Base-by-base conservation (phyloP, 202 grass and related monocot genomes). In the Brachypodium distachyon region DNA sequence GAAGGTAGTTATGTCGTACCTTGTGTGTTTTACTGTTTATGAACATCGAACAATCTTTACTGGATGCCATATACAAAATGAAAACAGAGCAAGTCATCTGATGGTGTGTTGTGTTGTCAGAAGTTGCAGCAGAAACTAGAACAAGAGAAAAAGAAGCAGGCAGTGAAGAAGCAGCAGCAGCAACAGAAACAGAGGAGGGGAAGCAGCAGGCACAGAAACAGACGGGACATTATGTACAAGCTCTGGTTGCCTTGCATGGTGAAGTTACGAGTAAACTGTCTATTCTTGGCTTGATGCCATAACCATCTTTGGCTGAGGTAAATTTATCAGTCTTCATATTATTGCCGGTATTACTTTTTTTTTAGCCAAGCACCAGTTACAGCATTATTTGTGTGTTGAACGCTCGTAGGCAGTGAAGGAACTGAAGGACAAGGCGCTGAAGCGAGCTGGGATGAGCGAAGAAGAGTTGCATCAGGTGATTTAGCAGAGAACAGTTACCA, bases 361-460 rank as follows among this genome's bases (percentile, higher is more conserved):
- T 31, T 43, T 4, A 66, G 29, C 5, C 34, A 62, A 40, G 3
- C 39, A 67, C 2, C 49, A 27, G 43, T 70, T 33, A 11, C 48
- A 32, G 56, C 7, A 4, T 59, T 28, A 14, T 56, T 12, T 56
- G 25, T 23, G 11, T 18, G 28, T 9, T 32, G 56, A 59, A 18
- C 7, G 7, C 49, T 38, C 7, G 47, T 40, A 92, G 91, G 89
- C 80, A 54, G 34, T 97, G 37, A 81, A 79, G 75, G 81, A 97
- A 73, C 51, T 97, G 64, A 94, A 94, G 87, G 82, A 97, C 31
- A 92, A 80, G 77, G 89, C 91, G 7, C 61, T 97, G 32, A 82
- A 67, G 64, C 80, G 95, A 69, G 91, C 87, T 4, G 80, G 87
- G 10, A 19, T 87, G 54, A 86, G 56, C 0, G 84, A 87, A 88